A percentile compares a stretch with the other conserved stretches of the same genome.
phyloP scores from a whole-genome alignment of 371 early-diverging fungal genomes.

The Hamiltosporidium tvaerminnensis region DNA sequence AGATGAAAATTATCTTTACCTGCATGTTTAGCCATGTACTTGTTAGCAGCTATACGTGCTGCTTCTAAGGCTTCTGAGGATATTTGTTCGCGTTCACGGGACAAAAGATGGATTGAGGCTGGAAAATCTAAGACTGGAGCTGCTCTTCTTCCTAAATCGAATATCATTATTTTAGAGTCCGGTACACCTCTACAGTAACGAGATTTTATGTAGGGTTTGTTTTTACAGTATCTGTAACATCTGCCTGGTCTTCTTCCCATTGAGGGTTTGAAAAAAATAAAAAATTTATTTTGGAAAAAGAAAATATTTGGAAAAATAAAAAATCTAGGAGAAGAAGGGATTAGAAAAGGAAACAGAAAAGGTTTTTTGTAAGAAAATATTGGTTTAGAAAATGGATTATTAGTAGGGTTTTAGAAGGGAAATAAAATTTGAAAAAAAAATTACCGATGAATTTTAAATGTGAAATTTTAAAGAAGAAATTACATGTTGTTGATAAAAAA shows the following conservation, averaged over 20 bases:
- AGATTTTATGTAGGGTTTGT: conserved; percentile 99
- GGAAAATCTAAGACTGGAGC: conserved; percentile 95
- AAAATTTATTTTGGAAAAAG: too few species aligned
- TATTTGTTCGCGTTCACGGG: conserved; percentile 93
- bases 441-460: too few species aligned
- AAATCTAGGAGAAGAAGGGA: too few species aligned
- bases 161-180: conserved; percentile 93
- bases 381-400: too few species aligned
- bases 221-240: conserved; percentile 76
- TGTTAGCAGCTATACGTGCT: conserved; percentile 95
- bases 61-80: conserved; percentile 97
- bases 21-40: conserved; percentile 88
- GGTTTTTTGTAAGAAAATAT: too few species aligned
- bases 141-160: conserved; percentile 94
- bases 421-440: too few species aligned
- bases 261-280: too few species aligned
- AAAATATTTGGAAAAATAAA: too few species aligned
- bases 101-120: conserved; percentile 77
- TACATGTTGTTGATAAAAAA: too few species aligned
- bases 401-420: too few species aligned
- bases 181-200: conserved; percentile 99
- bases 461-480: too few species aligned
- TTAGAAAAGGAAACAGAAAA: too few species aligned
- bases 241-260: conserved; percentile 54
- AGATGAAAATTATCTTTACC: conserved; percentile 99